Conservation (phyloP, 495 filamentous ascomycete species). For the Aspergillus incahuasiensis region DNA sequence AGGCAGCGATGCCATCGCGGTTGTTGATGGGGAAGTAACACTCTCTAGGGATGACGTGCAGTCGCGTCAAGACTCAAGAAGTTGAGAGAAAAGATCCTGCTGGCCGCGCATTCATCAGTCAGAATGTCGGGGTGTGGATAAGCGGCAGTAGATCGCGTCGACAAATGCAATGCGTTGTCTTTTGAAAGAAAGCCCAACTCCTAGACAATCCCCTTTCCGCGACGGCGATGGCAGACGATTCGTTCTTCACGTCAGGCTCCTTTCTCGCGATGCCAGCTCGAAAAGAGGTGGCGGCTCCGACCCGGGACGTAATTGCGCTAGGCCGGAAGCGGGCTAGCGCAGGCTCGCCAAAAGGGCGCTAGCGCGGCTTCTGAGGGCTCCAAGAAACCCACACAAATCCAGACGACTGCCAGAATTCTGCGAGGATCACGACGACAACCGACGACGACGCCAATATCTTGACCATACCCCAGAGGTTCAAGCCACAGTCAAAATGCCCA, state of each 20-base stretch:
- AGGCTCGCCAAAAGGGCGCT: conserved; percentile 46
- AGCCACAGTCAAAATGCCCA: conserved; percentile 58
- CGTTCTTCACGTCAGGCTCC: conserved; percentile 21
- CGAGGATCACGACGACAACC: conserved; percentile 52
- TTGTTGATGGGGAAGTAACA: conserved; percentile 30
- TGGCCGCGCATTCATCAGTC: conserved; percentile 16
- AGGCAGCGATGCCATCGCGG: conserved; percentile 68
- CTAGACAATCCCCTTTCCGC: conserved; percentile 54
- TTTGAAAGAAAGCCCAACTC: conserved; percentile 48
- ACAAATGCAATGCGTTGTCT: conserved; percentile 31
- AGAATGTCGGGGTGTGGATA: conserved; percentile 1
- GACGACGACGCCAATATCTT: conserved; percentile 50
- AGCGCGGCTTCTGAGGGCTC: conserved; percentile 34
- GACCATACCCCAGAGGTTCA: conserved; percentile 41
- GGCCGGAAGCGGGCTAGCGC: conserved; percentile 23
- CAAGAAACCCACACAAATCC: conserved; percentile 50
- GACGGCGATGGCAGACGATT: conserved; percentile 28
- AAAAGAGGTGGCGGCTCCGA: conserved; percentile 41
- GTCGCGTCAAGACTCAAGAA: conserved; percentile 39
- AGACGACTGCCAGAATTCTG: conserved; percentile 39
- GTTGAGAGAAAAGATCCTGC: conserved; percentile 27
- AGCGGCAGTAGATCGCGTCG: conserved; percentile 7
- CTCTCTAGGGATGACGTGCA: conserved; percentile 27
- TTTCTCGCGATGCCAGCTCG: conserved; percentile 25
- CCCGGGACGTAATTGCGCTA: conserved; percentile 3